These are phyloP conservation scores for Fusarium cyanostomum DNA, from an alignment of 2,329 filamentous ascomycete genomes.

Conservation along the genomic window DNA sequence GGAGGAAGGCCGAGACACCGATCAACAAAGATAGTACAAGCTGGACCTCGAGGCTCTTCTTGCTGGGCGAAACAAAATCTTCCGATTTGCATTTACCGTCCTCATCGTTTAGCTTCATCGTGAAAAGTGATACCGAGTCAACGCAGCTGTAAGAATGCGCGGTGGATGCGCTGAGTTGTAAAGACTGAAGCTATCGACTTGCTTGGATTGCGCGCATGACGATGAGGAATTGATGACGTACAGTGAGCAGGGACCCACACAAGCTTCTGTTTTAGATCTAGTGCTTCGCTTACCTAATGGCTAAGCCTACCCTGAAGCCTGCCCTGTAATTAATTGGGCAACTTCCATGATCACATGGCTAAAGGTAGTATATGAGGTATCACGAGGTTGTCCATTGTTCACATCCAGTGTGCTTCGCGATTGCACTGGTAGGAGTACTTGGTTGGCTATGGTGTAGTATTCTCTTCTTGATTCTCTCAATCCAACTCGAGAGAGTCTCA, in stretches of 20 bases:
- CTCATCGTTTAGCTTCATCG: slow-evolving; percentile 1
- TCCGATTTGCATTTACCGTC: slow-evolving; percentile 8
- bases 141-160: slow-evolving; percentile 7
- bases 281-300: background rate
- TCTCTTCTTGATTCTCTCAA: no score
- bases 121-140: slow-evolving; percentile 3
- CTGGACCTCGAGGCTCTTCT: slow-evolving; percentile 68
- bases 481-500: no score
- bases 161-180: slow-evolving; percentile 27
- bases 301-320: background rate
- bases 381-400: no score
- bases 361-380: no score
- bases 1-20: slow-evolving; percentile 75
- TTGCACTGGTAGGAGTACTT: no score
- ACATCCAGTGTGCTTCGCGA: no score
- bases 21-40: slow-evolving; percentile 76
- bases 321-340: background rate
- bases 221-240: slow-evolving; percentile 30
- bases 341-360: background rate
- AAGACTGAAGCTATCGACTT: slow-evolving; percentile 26
- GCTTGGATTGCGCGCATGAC: slow-evolving; percentile 23
- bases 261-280: background rate
- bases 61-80: slow-evolving; percentile 34
- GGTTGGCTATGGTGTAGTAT: no score
- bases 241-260: slow-evolving; percentile 20